A percentile compares a stretch with the other conserved stretches of the same genome.
These are phyloP conservation scores for Hypocreales sp. DNA, from an alignment of 2,329 filamentous ascomycete genomes.

Conservation along the genomic window DNA sequence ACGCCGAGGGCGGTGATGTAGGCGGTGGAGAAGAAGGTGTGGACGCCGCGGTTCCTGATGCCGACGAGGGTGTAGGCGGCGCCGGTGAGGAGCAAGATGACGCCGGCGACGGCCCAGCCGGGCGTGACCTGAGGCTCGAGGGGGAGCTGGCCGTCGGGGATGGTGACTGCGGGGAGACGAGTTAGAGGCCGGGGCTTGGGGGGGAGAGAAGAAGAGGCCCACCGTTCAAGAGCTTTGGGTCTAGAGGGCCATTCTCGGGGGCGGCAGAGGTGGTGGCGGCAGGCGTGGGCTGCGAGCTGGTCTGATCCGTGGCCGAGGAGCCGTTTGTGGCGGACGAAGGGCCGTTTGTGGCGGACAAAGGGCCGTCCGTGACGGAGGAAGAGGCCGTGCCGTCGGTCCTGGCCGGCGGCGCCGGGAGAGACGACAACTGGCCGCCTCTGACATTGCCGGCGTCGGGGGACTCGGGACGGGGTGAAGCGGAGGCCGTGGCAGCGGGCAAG, in stretches of 20 bases:
- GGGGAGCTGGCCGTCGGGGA: conserved; percentile 44
- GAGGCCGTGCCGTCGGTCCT: no score
- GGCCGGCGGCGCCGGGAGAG: no score
- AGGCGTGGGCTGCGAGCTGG: no score
- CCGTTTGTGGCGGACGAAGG: no score
- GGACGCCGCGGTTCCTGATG: conserved; percentile 66
- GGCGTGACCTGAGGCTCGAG: conserved; percentile 63
- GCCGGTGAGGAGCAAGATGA: conserved; percentile 62
- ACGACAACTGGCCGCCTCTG: no score
- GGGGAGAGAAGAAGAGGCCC: conserved; percentile 6
- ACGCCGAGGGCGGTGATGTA: conserved; percentile 60
- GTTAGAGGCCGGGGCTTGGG: conserved; percentile 1
- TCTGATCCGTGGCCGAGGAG: background rate
- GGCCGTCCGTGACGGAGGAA: background rate
- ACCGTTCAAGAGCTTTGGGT: conserved; percentile 19
- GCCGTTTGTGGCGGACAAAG: no score
- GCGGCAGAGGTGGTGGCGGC: background rate
- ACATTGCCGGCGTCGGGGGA: no score
- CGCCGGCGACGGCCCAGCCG: conserved; percentile 63
- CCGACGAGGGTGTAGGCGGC: conserved; percentile 58
- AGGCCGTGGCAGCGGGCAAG: no score
- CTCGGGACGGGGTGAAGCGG: no score
- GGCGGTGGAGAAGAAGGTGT: conserved; percentile 66
- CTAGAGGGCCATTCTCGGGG: conserved; percentile 3
- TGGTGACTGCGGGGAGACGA: conserved; percentile 19